These are phyloP conservation scores for Stephanocyclus meneghinianus DNA, from an alignment of 352 stramenopile species.

Conservation along the genomic window DNA sequence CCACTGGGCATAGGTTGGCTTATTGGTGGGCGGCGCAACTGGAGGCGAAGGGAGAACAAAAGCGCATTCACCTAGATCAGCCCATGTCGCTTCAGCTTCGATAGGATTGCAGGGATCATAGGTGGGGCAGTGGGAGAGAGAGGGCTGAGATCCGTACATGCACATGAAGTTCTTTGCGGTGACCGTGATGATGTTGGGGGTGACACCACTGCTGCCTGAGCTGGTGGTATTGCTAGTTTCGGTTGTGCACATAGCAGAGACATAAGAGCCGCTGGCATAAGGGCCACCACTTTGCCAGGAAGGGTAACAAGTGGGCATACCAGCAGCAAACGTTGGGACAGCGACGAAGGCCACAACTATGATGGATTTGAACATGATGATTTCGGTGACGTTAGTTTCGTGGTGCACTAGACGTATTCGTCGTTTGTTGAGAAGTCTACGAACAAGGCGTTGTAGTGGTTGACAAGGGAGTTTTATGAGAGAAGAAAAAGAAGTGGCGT, in stretches of 20 bases:
- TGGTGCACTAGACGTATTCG: no score
- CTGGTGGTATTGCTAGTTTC: no score
- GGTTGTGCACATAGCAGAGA: constrained; percentile 3
- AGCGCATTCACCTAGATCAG: not conserved
- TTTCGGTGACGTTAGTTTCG: no score
- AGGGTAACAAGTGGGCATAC: not conserved
- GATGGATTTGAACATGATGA: no score
- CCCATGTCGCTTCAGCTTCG: not conserved
- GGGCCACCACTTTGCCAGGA: not conserved
- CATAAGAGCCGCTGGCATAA: not conserved
- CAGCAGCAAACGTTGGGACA: no score
- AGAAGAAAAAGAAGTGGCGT: no score
- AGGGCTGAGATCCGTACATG: not conserved
- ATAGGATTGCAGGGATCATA: constrained; percentile 1
- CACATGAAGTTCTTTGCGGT: constrained; percentile 11
- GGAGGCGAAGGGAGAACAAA: not conserved
- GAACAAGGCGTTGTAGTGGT: no score
- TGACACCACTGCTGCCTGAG: not conserved
- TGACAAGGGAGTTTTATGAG: no score
- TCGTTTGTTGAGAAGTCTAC: no score
- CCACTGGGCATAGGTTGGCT: constrained; percentile 12
- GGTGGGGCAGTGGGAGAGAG: not conserved
- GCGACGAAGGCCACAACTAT: no score
- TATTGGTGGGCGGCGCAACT: not conserved
- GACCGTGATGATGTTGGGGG: not conserved